Base-by-base conservation (phyloP, 192 early-diverging fungal species). In the Glomus cerebriforme region DNA sequence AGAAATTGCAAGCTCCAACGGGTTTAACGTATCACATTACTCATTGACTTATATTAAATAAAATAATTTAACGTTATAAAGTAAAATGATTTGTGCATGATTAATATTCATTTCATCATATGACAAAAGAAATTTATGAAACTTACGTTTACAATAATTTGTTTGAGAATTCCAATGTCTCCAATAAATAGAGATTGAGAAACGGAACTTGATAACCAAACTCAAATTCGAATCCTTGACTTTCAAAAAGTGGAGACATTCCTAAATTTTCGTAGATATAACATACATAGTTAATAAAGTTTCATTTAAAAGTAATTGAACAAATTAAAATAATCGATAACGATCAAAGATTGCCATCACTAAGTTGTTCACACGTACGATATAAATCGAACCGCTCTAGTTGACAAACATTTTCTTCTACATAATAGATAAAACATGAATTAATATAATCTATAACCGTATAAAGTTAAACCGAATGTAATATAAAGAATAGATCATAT, bases 111-210 rank as follows among this genome's bases (percentile, higher is more conserved):
- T n/a, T n/a, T n/a, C n/a, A n/a, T n/a, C n/a, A n/a, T n/a, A n/a
- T n/a, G n/a, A n/a, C n/a, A n/a, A 60, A n/a, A 22, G n/a, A 8
- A 60, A 3, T 60, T 60, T n/a, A n/a, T 60, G 24, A 62, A 7
- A 62, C 26, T 62, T 62, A 62, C 60, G 60, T 62, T 62, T 26
- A 62, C 24, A 62, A 62, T 62, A 26, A 62, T 68, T 68, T 68
- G 35, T 68, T 68, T 68, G 19, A 68, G 19, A 8, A 68, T 1
- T 13, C 66, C 66, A n/a, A 68, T 17, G 31, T 68, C 66, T 1
- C 60, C 60, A 0, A 62, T 62, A 27, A 12, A 62, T 27, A 62
- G 8, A n/a, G 26, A 62, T 62, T 62, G 24, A n/a, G 17, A 26
- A 62, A 27, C 24, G 60, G 60, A 3, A 62, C 12, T 62, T 62